Evolutionary conservation across 2,329 filamentous ascomycete species (phyloP), one percentile per base, ranked within the genome.

Genomic region (Penicillium decumbens): DNA sequence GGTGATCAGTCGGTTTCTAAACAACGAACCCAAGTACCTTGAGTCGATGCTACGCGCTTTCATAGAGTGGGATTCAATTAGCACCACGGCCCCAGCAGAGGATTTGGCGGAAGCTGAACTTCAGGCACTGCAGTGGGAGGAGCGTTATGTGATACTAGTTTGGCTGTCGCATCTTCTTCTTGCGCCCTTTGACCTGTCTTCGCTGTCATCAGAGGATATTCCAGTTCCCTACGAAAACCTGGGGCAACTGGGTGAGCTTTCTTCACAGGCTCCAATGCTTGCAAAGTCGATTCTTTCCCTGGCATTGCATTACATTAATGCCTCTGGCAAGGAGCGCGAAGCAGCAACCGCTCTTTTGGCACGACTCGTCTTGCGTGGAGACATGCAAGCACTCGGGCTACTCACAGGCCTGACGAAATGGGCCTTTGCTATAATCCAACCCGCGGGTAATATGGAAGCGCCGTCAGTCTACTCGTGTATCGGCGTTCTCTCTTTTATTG

Each of bases 111-210:
- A 47, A 8, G 58, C 52, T 45, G 59, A 57, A n/a, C 43, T 56
- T 3, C 61, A 61, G 23, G 56, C 60, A 1, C 82, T 87, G 77
- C 77, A 78, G 1, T 98, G 93, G 93, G 85, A 95, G 66, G 88
- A 96, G 69, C 80, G 88, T 46, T 97, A 96, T 64, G 76, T 96
- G 15, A 82, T 91, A 38, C 75, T 97, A 4, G 76, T 95, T 8
- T 98, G 93, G 93, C 80, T 92, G 27, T 88, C 87, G 0, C 87
- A 93, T 69, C 74, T 93, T 13, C 76, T 92, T 50, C 78, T 92
- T 28, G 89, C 89, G 1, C 93, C 93, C 0, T 98, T 98, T 70
- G 91, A 96, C 61, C 75, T 98, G 45, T 80, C 85, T 2, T 90
- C 88, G 2, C 91, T 98, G 53, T 96, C 91, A 1, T 74, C 73